Base-by-base conservation (phyloP, 2,329 filamentous ascomycete species). In the Ophiostoma perfectum region DNA sequence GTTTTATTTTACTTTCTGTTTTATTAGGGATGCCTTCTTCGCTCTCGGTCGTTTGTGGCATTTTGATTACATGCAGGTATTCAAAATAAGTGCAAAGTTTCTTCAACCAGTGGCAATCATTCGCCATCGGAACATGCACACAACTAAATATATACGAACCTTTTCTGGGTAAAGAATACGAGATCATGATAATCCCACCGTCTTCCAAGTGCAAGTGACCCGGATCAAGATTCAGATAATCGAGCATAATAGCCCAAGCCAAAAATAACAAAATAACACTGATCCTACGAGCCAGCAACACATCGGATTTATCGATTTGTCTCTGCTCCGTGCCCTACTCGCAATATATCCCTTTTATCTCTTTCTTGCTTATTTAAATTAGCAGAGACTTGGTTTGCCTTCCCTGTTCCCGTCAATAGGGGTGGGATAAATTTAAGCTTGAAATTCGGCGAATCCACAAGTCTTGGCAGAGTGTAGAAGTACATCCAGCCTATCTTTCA, bases 401-500 rank as follows among this genome's bases (percentile, higher is more conserved):
- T 38, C 55, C 55, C 55, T 60, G 55, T 38, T 47, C 63, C 63
- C 63, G 63, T 42, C 63, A 44, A 45, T 64, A 44, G 63, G 44
- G 66, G 49, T 62, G 66, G 58, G 67, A 64, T 69, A 72, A 68
- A 71, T 73, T 69, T 69, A 73, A 73, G 72, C 72, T 73, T 73
- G 72, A 73, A 73, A 71, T 73, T 70, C 73, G 73, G 69, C 72
- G 74, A 72, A 70, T 70, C 73, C 72, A 72, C 71, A 60, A 42
- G 67, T 68, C 69, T 71, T 71, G 69, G 70, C 70, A 49, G 9
- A 18, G 16, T 44, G 3, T 6, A 4, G 1, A 63, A 12, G 60
- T 63, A 63, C 39, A 38, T 9, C 60, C 42, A 16, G 27, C 39
- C 7, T 38, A 63, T 5, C 11, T n/a, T 63, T 38, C 42, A 38